phyloP scores from a whole-genome alignment of 345 rosid genomes.

The Cardiospermum halicacabum region DNA sequence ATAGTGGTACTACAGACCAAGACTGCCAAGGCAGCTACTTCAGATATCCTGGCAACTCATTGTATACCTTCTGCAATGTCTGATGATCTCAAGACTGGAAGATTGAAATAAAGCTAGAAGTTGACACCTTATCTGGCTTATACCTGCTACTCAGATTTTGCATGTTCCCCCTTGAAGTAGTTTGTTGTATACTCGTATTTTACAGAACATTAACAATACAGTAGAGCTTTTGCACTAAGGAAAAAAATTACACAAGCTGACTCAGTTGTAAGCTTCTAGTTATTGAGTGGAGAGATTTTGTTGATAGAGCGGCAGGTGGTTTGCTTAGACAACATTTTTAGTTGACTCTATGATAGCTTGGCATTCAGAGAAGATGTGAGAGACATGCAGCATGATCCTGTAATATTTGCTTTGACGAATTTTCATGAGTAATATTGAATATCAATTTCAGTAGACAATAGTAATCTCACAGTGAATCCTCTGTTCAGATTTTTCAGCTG shows the following conservation, averaged over 20 bases:
- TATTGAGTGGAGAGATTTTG: neutral
- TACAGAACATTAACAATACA: neutral
- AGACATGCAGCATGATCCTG: neutral
- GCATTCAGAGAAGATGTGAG: neutral
- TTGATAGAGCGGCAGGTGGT: neutral
- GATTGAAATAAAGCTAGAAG: conserved; percentile 6
- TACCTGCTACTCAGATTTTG: neutral
- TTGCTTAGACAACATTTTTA: neutral
- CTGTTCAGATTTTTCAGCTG: neutral
- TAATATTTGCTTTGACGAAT: neutral
- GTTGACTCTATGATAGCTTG: neutral
- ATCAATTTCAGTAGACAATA: neutral
- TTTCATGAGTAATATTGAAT: neutral
- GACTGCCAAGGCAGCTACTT: conserved; percentile 75
- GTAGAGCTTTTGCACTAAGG: neutral
- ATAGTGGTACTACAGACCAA: conserved; percentile 59
- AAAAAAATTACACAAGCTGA: neutral
- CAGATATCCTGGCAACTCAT: conserved; percentile 73
- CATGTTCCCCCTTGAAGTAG: neutral
- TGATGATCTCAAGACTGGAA: conserved; percentile 64
- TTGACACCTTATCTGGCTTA: neutral
- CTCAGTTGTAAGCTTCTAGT: neutral
- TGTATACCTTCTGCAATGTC: conserved; percentile 88
- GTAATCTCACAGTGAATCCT: neutral
- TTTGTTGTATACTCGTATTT: neutral